Evolutionary conservation across 2,329 filamentous ascomycete genomes (phyloP).

Genomic region (Microcera coccophila): DNA sequence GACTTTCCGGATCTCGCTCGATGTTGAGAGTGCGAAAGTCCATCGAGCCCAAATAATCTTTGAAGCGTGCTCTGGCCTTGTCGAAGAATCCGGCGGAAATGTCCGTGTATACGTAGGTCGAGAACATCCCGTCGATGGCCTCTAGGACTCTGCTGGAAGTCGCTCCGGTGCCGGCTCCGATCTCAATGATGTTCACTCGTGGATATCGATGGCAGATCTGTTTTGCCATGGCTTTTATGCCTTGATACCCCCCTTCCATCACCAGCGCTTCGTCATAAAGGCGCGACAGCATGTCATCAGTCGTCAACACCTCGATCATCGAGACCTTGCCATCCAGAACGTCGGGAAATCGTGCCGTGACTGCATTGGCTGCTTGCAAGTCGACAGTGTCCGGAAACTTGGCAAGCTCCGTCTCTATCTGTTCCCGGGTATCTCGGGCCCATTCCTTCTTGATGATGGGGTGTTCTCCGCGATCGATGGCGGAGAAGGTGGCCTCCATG

Average conservation of each 20-base stretch:
- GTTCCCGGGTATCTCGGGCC: too few species aligned
- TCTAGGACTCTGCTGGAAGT: neutral
- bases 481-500: too few species aligned
- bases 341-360: too few species aligned
- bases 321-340: too few species aligned
- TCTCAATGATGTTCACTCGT: neutral
- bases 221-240: neutral
- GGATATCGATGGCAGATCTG: neutral
- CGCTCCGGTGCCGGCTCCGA: neutral
- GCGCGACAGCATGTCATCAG: neutral
- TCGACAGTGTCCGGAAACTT: too few species aligned
- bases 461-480: too few species aligned
- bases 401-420: too few species aligned
- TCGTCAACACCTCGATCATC: too few species aligned
- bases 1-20: constrained; percentile 1
- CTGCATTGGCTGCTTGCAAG: too few species aligned
- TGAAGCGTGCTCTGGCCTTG: constrained; percentile 10
- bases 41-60: neutral
- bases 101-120: constrained; percentile 38
- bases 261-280: neutral
- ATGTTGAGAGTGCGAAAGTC: constrained; percentile 15
- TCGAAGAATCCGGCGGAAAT: constrained; percentile 36
- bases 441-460: too few species aligned
- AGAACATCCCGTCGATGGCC: neutral
- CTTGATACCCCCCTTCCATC: neutral